phyloP scores from a whole-genome alignment of 2,329 filamentous ascomycete species.

The Xylogone sp. region DNA sequence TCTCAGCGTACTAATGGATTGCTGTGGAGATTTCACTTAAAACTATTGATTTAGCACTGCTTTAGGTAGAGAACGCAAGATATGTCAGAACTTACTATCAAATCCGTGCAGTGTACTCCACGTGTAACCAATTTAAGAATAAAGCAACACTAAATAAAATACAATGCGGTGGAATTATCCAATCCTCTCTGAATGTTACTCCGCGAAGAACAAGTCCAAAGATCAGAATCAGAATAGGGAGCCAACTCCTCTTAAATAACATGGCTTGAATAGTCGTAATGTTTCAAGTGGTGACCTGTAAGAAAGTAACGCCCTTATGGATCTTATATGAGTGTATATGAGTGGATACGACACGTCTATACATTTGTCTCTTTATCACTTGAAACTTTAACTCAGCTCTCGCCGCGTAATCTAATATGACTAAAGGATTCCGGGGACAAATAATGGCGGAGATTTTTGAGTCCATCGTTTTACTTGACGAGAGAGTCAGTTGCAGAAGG shows the following conservation, averaged over 20 bases:
- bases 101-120: background rate
- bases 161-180: background rate
- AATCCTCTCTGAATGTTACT: background rate
- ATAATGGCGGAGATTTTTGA: background rate
- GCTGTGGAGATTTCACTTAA: background rate
- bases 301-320: background rate
- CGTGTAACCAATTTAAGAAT: background rate
- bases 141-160: background rate
- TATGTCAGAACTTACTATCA: background rate
- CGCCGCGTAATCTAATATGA: background rate
- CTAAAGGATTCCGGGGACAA: background rate
- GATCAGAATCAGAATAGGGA: background rate
- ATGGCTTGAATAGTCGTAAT: background rate
- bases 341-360: too few species aligned
- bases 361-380: too few species aligned
- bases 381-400: background rate
- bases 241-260: background rate
- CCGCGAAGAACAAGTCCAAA: background rate
- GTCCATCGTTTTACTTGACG: background rate
- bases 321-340: too few species aligned
- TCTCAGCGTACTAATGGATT: background rate
- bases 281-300: background rate
- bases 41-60: background rate
- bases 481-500: background rate
- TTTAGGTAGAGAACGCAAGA: background rate